phyloP scores from a whole-genome alignment of 1,284 basidiomycete genomes.

The Cryptococcus sp. region DNA sequence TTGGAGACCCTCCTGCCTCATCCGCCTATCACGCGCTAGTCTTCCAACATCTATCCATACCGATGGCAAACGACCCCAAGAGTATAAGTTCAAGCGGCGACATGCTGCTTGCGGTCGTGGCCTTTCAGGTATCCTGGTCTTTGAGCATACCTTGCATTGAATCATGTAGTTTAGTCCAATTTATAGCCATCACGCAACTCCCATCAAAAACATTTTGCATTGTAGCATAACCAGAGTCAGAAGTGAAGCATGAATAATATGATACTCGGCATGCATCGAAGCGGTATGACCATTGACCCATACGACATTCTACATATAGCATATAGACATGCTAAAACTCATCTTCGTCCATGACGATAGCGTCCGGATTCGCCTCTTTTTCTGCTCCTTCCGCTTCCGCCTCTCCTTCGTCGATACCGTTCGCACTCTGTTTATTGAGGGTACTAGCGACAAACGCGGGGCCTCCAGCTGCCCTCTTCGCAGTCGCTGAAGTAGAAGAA shows the following conservation, averaged over 20 bases:
- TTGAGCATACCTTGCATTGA: too few relatives aligned
- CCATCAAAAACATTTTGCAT: neutral
- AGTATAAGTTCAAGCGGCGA: too few relatives aligned
- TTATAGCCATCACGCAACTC: neutral
- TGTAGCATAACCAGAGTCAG: neutral
- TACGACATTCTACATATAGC: neutral
- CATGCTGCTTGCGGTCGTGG: too few relatives aligned
- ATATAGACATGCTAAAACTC: constrained; percentile 15
- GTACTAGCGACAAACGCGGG: constrained; percentile 69
- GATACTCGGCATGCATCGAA: too few relatives aligned
- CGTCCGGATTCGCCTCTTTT: constrained; percentile 32
- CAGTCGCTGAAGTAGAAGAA: constrained; percentile 60
- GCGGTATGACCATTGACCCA: too few relatives aligned
- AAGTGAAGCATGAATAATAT: neutral
- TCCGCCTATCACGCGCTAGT: neutral
- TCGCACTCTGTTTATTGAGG: constrained; percentile 30
- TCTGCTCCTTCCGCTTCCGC: constrained; percentile 22
- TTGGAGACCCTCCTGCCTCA: neutral
- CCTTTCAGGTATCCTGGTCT: too few relatives aligned
- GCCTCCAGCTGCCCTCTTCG: constrained; percentile 42
- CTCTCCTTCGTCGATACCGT: constrained; percentile 36
- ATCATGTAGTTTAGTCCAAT: too few relatives aligned
- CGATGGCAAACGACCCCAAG: neutral
- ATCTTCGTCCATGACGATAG: constrained; percentile 28
- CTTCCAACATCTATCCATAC: neutral